Evolutionary conservation across 148 eudicot genomes (phyloP).

Genomic region (Rheum nobile): DNA sequence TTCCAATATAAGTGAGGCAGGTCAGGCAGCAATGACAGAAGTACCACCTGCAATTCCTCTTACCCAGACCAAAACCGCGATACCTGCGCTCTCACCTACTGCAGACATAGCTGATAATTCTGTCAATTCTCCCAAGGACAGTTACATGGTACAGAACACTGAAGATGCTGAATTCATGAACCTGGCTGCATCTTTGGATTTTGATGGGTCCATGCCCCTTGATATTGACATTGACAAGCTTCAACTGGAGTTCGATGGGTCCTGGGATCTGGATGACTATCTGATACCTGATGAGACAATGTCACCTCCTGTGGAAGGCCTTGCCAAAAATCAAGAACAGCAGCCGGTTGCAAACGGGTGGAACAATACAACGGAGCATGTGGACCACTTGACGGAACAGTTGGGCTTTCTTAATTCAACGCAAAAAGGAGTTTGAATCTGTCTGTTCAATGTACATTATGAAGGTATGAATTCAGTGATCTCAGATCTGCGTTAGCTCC

Average conservation of each 20-base stretch:
- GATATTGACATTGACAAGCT: conserved; percentile 27
- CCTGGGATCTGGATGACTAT: conserved; percentile 30
- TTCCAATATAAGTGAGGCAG: conserved; percentile 16
- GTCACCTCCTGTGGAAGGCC: conserved; percentile 18
- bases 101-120: conserved; percentile 23
- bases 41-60: conserved; percentile 16
- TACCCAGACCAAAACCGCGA: conserved; percentile 11
- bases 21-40: not conserved
- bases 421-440: conserved; percentile 1
- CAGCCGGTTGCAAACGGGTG: conserved; percentile 22
- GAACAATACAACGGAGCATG: conserved; percentile 22
- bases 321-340: conserved; percentile 17
- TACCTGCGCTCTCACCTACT: conserved; percentile 22
- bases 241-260: conserved; percentile 20
- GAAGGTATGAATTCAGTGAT: not conserved
- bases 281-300: conserved; percentile 20
- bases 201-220: conserved; percentile 21
- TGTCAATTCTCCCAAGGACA: conserved; percentile 12
- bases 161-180: conserved; percentile 28
- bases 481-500: not conserved
- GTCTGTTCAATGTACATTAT: not conserved
- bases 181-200: conserved; percentile 12
- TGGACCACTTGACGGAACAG: conserved; percentile 46
- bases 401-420: conserved; percentile 39
- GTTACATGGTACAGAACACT: conserved; percentile 16